Evolutionary conservation across 1,284 basidiomycete genomes (phyloP).

Genomic region (Sparassis latifolia): DNA sequence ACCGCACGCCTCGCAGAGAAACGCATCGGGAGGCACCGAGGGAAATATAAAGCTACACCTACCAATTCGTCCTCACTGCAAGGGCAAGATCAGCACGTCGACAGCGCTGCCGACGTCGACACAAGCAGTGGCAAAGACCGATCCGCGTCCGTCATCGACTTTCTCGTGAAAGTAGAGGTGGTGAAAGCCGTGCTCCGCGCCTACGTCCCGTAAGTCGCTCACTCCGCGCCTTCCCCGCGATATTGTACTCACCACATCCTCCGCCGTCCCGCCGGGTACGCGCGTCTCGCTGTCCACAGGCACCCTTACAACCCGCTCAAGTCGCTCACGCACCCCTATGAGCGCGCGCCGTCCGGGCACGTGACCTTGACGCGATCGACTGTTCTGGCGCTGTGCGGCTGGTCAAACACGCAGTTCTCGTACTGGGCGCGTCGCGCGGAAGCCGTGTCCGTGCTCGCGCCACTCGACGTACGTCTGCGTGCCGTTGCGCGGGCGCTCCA

Average conservation of each 20-base stretch:
- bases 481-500: conserved; percentile 33
- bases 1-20: conserved; percentile 41
- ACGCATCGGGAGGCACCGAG: conserved; percentile 33
- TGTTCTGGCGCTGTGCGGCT: conserved; percentile 39
- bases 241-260: background rate
- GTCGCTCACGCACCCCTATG: conserved; percentile 35
- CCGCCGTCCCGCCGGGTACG: conserved; percentile 2
- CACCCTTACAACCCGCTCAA: conserved; percentile 48
- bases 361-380: conserved; percentile 41
- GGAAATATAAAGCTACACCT: conserved; percentile 11
- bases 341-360: conserved; percentile 32
- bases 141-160: conserved; percentile 37
- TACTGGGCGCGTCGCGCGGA: conserved; percentile 45
- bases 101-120: too few relatives aligned
- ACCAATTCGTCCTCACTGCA: background rate
- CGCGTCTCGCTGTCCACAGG: conserved; percentile 21
- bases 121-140: too few relatives aligned
- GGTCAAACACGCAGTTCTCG: conserved; percentile 48
- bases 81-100: too few relatives aligned
- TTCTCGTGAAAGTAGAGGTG: conserved; percentile 45
- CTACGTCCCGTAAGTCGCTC: conserved; percentile 38
- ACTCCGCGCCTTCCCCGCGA: background rate
- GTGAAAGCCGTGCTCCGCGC: conserved; percentile 42
- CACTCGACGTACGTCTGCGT: conserved; percentile 32
- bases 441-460: conserved; percentile 38